These are phyloP conservation scores for Colletotrichum echinochloae DNA, from an alignment of 2,329 filamentous ascomycete genomes.

Conservation along the genomic window DNA sequence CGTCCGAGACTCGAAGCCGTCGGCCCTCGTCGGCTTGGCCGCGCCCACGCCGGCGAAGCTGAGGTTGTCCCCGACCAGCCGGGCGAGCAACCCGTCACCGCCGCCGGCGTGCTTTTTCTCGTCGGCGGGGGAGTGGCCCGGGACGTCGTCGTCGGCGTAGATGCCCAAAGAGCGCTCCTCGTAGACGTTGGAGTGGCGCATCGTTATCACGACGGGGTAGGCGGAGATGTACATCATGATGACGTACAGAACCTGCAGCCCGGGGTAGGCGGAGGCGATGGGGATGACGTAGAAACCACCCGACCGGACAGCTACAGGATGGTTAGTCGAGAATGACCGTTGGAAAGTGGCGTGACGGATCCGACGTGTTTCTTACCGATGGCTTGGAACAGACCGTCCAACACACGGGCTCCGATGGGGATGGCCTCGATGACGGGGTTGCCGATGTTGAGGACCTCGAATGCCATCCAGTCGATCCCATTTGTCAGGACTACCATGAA, in stretches of 20 bases:
- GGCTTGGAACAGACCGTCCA: slow-evolving; percentile 76
- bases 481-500: slow-evolving; percentile 71
- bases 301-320: slow-evolving; percentile 66
- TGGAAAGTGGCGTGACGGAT: slow-evolving; percentile 1
- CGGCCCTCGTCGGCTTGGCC: slow-evolving; percentile 35
- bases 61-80: slow-evolving; percentile 21
- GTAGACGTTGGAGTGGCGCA: slow-evolving; percentile 78
- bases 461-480: slow-evolving; percentile 72
- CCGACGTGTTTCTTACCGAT: slow-evolving; percentile 54
- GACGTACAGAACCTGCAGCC: slow-evolving; percentile 70
- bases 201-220: slow-evolving; percentile 72
- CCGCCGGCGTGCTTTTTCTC: slow-evolving; percentile 44
- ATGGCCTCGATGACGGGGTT: slow-evolving; percentile 67
- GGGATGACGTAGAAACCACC: slow-evolving; percentile 75
- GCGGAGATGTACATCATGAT: slow-evolving; percentile 76
- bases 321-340: not conserved
- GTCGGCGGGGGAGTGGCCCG: not conserved
- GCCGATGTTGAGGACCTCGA: slow-evolving; percentile 74
- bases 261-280: slow-evolving; percentile 67
- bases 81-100: slow-evolving; percentile 46
- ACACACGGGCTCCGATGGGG: slow-evolving; percentile 63
- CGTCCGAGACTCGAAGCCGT: slow-evolving; percentile 52
- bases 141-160: slow-evolving; percentile 53
- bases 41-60: slow-evolving; percentile 60
- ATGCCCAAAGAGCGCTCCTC: slow-evolving; percentile 76